phyloP scores from a whole-genome alignment of 805 yeast genomes.

The Dipodascus albidus region DNA sequence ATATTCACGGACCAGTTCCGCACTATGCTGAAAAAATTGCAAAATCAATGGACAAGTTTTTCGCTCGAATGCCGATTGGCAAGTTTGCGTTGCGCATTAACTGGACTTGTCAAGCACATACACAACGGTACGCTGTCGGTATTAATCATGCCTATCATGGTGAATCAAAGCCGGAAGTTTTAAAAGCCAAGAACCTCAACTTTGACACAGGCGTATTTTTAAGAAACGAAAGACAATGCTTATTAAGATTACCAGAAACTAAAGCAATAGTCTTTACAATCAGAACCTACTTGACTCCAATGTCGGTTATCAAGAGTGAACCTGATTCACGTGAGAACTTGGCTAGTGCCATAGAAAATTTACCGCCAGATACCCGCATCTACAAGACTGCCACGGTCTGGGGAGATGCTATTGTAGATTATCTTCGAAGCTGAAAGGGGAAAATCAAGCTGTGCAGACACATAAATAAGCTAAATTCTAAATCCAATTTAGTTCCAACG shows the following conservation, averaged over 20 bases:
- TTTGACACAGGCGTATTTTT: conserved; percentile 39
- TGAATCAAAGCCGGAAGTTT: conserved; percentile 26
- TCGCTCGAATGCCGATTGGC: conserved; percentile 40
- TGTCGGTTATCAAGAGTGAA: conserved; percentile 35
- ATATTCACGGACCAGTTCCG: conserved; percentile 65
- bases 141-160: conserved; percentile 31
- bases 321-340: conserved; percentile 37
- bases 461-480: not conserved
- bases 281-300: conserved; percentile 47
- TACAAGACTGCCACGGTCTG: conserved; percentile 58
- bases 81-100: conserved; percentile 53
- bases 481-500: not conserved
- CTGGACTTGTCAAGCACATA: conserved; percentile 60
- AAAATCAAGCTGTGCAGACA: not conserved
- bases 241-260: conserved; percentile 40
- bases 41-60: conserved; percentile 56
- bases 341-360: conserved; percentile 50
- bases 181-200: conserved; percentile 28
- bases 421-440: conserved; percentile 21
- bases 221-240: conserved; percentile 49
- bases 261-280: conserved; percentile 39
- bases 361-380: conserved; percentile 44
- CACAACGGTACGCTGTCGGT: conserved; percentile 33
- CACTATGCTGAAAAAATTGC: conserved; percentile 44
- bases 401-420: conserved; percentile 52